Evolutionary conservation across 331 rosid genomes (phyloP), one percentile per base, ranked within the genome.

Genomic region (Saraca asoca): DNA sequence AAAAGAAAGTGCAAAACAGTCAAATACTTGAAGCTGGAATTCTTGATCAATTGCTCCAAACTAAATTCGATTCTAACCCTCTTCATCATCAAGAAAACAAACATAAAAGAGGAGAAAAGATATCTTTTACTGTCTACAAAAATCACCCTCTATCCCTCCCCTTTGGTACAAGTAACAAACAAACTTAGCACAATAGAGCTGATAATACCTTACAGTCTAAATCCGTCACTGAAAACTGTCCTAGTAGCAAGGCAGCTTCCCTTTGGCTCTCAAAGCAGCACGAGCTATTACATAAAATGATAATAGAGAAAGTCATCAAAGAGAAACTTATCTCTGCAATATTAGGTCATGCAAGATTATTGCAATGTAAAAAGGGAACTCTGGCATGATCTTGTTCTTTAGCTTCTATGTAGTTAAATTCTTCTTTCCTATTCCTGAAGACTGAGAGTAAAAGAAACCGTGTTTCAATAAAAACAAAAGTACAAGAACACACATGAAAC

Each of bases 151-250:
- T n/a, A 24, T 39, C 43, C 43, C 6, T 44, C 7, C 11, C 34
- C 37, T 70, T 51, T 50, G 10, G 37, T 48, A 58, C 55, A 29
- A 69, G 13, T 13, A 49, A 54, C 14, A 38, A 14, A 31, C 16
- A 9, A 15, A 59, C 48, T 71, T n/a, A n/a, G 38, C 53, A 44
- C 13, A 37, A 38, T n/a, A 9, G 53, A 70, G 62, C 29, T 51
- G 11, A 54, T 24, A 50, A 63, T 73, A 88, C 98, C 95, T 94
- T 94, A 77, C 98, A 90, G 74, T 90, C 98, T 44, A 96, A 94
- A 85, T 94, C 98, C 29, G 98, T 94, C 31, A 97, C 97, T 16
- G 98, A 97, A 70, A 94, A 94, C 74, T 94, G 98, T 57, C 98
- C 98, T 76, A 94, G 95, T 73, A 94, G 85, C 84, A 94, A 80